Percentiles rank a stretch among this genome's conserved stretches.
These are phyloP conservation scores for Plantago ovata DNA, from an alignment of 257 asterid species.

Conservation along the genomic window DNA sequence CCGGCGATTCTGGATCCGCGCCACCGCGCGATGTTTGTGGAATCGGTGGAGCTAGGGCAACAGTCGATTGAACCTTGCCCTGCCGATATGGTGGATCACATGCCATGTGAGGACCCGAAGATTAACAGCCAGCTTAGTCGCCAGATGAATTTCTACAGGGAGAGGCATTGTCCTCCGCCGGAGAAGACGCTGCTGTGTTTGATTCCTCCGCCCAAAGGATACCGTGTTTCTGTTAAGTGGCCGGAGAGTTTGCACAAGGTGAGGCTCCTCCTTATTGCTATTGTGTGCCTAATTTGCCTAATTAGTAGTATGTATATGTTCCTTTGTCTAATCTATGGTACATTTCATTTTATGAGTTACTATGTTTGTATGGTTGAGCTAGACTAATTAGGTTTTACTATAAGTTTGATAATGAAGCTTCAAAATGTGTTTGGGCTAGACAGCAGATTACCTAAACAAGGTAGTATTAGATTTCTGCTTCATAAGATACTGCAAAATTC, in stretches of 20 bases:
- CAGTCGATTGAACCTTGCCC: slow-evolving; percentile 55
- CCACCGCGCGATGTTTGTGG: slow-evolving; percentile 33
- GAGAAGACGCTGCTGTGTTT: slow-evolving; percentile 82
- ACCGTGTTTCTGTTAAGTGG: slow-evolving; percentile 82
- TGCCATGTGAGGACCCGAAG: slow-evolving; percentile 98
- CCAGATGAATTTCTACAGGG: slow-evolving; percentile 92
- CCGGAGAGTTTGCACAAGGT: slow-evolving; percentile 96
- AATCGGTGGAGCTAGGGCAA: slow-evolving; percentile 37
- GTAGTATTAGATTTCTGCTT: too few relatives aligned
- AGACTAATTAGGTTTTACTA: too few relatives aligned
- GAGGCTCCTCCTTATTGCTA: not conserved
- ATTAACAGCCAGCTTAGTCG: slow-evolving; percentile 88
- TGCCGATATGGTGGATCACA: slow-evolving; percentile 75
- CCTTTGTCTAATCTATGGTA: too few relatives aligned
- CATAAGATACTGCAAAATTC: too few relatives aligned
- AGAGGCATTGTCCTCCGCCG: slow-evolving; percentile 87
- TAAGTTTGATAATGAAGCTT: too few relatives aligned
- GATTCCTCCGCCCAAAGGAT: slow-evolving; percentile 88
- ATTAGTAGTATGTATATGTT: too few relatives aligned
- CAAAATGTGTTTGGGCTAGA: too few relatives aligned
- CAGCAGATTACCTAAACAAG: too few relatives aligned
- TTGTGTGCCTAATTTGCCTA: too few relatives aligned
- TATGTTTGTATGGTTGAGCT: too few relatives aligned
- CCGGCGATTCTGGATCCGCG: slow-evolving; percentile 36
- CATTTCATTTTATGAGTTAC: too few relatives aligned